These are phyloP conservation scores for Saraca asoca DNA, from an alignment of 331 rosid species.

Conservation along the genomic window DNA sequence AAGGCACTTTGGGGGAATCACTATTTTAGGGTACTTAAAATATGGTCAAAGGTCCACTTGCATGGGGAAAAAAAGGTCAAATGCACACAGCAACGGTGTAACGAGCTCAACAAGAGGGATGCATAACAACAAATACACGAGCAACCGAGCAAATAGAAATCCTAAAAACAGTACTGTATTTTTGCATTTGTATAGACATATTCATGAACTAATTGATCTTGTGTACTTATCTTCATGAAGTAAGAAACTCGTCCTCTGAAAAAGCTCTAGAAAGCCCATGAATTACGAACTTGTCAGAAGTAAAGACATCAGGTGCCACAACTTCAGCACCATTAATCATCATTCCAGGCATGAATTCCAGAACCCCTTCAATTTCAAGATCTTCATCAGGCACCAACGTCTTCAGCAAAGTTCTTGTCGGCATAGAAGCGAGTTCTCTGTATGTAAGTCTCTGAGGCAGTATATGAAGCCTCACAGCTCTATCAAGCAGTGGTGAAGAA, in stretches of 20 bases:
- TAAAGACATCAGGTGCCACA: slow-evolving; percentile 55
- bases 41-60: too few species aligned
- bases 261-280: slow-evolving; percentile 79
- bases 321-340: slow-evolving; percentile 57
- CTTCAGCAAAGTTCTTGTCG: slow-evolving; percentile 52
- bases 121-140: too few species aligned
- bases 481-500: slow-evolving; percentile 47
- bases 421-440: slow-evolving; percentile 46
- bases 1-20: too few species aligned
- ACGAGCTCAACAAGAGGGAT: too few species aligned
- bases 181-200: neutral
- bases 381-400: slow-evolving; percentile 47
- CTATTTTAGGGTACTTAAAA: too few species aligned
- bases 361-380: slow-evolving; percentile 52
- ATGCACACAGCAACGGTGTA: too few species aligned
- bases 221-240: slow-evolving; percentile 14
- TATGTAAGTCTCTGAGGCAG: slow-evolving; percentile 58
- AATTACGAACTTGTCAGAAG: slow-evolving; percentile 55
- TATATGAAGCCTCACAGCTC: slow-evolving; percentile 66
- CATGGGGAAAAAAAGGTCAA: too few species aligned
- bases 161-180: too few species aligned
- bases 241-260: slow-evolving; percentile 32
- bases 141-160: too few species aligned
- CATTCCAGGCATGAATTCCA: slow-evolving; percentile 39
- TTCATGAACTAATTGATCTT: neutral